Conservation (phyloP, 129 eudicot genomes). For the Deinandra increscens region DNA sequence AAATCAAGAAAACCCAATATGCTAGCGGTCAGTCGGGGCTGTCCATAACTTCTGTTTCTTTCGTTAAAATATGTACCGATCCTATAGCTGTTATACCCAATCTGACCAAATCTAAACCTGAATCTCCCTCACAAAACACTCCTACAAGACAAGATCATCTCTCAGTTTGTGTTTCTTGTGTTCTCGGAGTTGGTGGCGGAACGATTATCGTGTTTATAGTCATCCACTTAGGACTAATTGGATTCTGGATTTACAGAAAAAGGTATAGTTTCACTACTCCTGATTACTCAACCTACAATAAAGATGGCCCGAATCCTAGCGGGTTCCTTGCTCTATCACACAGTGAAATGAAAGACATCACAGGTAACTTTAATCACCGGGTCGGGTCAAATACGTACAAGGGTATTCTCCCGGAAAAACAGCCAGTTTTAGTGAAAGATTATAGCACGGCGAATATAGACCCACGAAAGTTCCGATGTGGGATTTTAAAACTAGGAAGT, state of each 20-base stretch:
- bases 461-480: slow-evolving; percentile 46
- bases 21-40: slow-evolving; percentile 49
- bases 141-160: slow-evolving; percentile 4
- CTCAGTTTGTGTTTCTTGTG: slow-evolving; percentile 44
- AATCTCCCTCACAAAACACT: slow-evolving; percentile 16
- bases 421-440: slow-evolving; percentile 51
- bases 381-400: slow-evolving; percentile 45
- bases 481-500: slow-evolving; percentile 48
- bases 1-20: slow-evolving; percentile 50
- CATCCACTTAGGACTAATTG: slow-evolving; percentile 45
- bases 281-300: slow-evolving; percentile 25
- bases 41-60: slow-evolving; percentile 43
- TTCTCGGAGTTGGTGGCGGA: slow-evolving; percentile 45
- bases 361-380: slow-evolving; percentile 53
- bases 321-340: slow-evolving; percentile 42
- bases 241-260: slow-evolving; percentile 39
- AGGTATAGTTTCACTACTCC: slow-evolving; percentile 23
- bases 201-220: slow-evolving; percentile 38
- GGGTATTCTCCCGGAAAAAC: slow-evolving; percentile 49
- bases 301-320: slow-evolving; percentile 35
- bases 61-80: slow-evolving; percentile 53
- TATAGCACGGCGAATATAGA: slow-evolving; percentile 31
- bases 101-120: slow-evolving; percentile 35
- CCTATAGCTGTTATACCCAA: slow-evolving; percentile 56
- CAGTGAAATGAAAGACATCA: slow-evolving; percentile 42